These are phyloP conservation scores for Nepenthes gracilis DNA, from an alignment of 148 eudicot species.

Conservation along the genomic window DNA sequence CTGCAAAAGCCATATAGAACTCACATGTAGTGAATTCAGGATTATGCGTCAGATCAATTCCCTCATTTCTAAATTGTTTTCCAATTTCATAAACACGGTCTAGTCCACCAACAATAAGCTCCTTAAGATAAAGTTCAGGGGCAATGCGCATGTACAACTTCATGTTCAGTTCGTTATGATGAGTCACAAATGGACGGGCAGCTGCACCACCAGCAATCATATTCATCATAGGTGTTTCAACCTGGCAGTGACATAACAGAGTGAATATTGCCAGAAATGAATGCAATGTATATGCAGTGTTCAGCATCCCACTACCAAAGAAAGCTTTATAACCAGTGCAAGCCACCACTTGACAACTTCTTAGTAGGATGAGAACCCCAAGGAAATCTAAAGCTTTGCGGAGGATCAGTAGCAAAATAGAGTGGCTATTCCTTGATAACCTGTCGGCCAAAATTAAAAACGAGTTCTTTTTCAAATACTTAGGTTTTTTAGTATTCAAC, in stretches of 20 bases:
- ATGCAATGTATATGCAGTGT: too few species aligned
- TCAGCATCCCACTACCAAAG: too few species aligned
- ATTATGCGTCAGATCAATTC: constrained; percentile 92
- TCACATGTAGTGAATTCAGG: constrained; percentile 98
- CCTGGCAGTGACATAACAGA: constrained; percentile 19
- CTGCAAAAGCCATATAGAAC: constrained; percentile 97
- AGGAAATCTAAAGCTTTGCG: too few species aligned
- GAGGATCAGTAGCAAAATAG: too few species aligned
- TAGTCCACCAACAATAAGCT: constrained; percentile 89
- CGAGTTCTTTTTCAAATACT: too few species aligned
- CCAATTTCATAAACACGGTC: constrained; percentile 96
- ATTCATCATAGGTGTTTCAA: constrained; percentile 98
- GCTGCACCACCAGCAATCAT: constrained; percentile 99
- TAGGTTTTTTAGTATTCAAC: too few species aligned
- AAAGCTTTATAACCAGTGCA: too few species aligned
- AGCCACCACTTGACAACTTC: too few species aligned
- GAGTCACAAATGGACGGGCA: constrained; percentile 91
- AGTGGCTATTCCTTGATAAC: too few species aligned
- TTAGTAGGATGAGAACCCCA: too few species aligned
- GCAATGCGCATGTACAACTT: constrained; percentile 91
- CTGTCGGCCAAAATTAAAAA: too few species aligned
- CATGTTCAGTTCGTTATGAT: constrained; percentile 93
- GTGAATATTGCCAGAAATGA: too few species aligned
- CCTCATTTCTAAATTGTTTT: constrained; percentile 92
- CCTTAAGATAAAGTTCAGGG: constrained; percentile 91